Evolutionary conservation across 768 basidiomycete genomes (phyloP).

Genomic region (Tricholoma saponaceum): DNA sequence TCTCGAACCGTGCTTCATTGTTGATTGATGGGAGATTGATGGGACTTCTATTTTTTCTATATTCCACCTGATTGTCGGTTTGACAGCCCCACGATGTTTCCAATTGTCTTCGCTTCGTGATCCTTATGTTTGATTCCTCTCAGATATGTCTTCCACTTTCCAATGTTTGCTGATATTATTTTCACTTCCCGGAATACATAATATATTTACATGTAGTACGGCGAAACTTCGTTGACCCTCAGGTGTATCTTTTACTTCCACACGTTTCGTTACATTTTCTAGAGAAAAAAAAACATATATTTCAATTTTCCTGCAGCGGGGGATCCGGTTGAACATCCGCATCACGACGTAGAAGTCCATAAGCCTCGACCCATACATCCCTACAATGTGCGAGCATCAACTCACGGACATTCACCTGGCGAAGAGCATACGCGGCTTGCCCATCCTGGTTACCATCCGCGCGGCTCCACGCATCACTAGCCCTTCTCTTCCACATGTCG

Average conservation of each 20-base stretch:
- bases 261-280: too few species aligned
- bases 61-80: too few species aligned
- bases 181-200: neutral
- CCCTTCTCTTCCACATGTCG: neutral
- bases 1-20: neutral
- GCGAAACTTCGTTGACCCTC: too few species aligned
- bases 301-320: neutral
- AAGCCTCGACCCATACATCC: neutral
- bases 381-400: neutral
- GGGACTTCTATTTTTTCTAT: neutral
- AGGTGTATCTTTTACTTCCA: neutral
- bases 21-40: neutral
- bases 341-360: neutral
- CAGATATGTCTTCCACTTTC: neutral
- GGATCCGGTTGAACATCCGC: neutral
- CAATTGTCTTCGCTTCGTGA: neutral
- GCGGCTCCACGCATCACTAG: too few species aligned
- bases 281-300: neutral
- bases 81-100: neutral
- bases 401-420: neutral
- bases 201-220: too few species aligned
- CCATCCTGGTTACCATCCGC: neutral
- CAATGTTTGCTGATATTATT: neutral
- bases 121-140: neutral
- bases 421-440: neutral